A percentile compares a stretch with the other conserved stretches of the same genome.
phyloP scores from a whole-genome alignment of 768 basidiomycete genomes.

The Collybiopsis luxurians region DNA sequence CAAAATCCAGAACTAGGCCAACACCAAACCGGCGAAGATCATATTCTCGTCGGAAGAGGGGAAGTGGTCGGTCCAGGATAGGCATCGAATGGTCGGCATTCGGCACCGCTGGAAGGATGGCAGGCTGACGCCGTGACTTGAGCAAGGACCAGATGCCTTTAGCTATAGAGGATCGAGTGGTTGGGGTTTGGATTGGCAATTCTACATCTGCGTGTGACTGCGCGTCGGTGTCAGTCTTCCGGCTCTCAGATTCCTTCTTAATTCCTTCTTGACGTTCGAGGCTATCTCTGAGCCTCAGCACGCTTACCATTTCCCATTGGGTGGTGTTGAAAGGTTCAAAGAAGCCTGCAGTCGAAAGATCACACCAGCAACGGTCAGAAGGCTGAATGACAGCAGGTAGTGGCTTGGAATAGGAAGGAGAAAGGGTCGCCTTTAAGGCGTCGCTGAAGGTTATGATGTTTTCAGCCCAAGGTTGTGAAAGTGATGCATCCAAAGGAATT shows the following conservation, averaged over 20 bases:
- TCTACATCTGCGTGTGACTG: neutral
- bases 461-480: constrained; percentile 63
- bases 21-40: constrained; percentile 75
- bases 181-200: neutral
- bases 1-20: constrained; percentile 70
- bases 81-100: neutral
- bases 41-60: constrained; percentile 49
- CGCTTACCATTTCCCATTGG: constrained; percentile 69
- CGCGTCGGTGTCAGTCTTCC: neutral
- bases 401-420: constrained; percentile 36
- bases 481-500: constrained; percentile 59
- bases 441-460: constrained; percentile 74
- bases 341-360: constrained; percentile 58
- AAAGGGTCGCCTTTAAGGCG: constrained; percentile 51
- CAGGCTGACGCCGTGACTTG: neutral
- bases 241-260: neutral
- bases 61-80: constrained; percentile 8
- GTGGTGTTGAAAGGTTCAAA: constrained; percentile 79
- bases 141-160: constrained; percentile 3
- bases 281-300: constrained; percentile 43
- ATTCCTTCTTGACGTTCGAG: constrained; percentile 30
- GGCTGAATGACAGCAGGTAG: constrained; percentile 60
- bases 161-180: neutral
- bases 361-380: constrained; percentile 85
- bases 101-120: neutral